Base-by-base conservation (phyloP, 176 grass and related monocot genomes). In the Alloteropsis semialata region DNA sequence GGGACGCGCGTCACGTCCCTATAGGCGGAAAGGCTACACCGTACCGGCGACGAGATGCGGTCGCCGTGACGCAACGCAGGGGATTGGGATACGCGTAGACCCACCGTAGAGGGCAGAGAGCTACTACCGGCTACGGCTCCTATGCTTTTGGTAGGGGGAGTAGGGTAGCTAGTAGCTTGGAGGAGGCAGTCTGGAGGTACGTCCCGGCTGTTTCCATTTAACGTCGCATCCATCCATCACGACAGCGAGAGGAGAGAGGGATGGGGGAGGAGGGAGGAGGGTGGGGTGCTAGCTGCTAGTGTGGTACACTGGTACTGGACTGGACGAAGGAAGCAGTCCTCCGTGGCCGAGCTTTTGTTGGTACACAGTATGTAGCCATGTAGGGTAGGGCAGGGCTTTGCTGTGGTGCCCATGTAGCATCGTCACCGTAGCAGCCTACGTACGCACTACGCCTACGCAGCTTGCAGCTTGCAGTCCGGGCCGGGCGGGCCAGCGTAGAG, bases 201-300 rank as follows among this genome's bases (percentile, higher is more conserved):
- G 82, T 89, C 76, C 53, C 42, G 17, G 56, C 65, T 88, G 81
- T 79, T 88, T 74, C 75, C 81, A 88, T 58, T 88, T 84, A 88
- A 88, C 86, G 46, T 88, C 66, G 11, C 81, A 41, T 89, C 87
- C 59, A 61, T 66, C 78, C 59, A 57, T 81, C 60, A 15, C 0
- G 39, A 18, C 1, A 43, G 16, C 0, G 59, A 75, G 2, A 65
- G 13, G 81, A 41, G 58, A 7, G 13, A 38, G 54, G 8, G 0
- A 19, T n/a, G 36, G 21, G 48, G 0, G 9, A 22, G n/a, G n/a
- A n/a, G n/a, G n/a, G n/a, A n/a, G n/a, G n/a, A n/a, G n/a, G n/a
- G n/a, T n/a, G n/a, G n/a, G n/a, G n/a, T n/a, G n/a, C n/a, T n/a
- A n/a, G n/a, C n/a, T n/a, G n/a, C n/a, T n/a, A n/a, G n/a, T n/a